Percentiles rank a stretch among this genome's conserved stretches.
Conservation (phyloP, 1,284 basidiomycete genomes). For the Chalciporus sp. region DNA sequence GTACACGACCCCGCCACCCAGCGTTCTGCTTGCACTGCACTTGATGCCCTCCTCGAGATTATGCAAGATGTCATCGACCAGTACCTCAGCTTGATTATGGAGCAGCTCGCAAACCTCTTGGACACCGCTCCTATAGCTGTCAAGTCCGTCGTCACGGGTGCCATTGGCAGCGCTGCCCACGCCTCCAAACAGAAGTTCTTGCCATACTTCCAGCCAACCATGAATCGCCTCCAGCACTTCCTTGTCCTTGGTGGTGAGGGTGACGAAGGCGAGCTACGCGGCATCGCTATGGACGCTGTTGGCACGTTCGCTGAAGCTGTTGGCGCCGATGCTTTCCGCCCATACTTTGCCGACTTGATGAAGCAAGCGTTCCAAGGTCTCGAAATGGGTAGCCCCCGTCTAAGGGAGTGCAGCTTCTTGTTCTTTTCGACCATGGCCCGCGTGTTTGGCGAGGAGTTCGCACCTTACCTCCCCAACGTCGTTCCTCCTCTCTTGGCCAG, state of each 20-base stretch:
- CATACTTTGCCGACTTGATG: slow-evolving; percentile 97
- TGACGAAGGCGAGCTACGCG: slow-evolving; percentile 92
- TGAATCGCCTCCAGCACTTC: slow-evolving; percentile 89
- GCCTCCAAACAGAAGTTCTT: slow-evolving; percentile 93
- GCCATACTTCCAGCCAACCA: slow-evolving; percentile 94
- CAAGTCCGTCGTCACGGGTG: slow-evolving; percentile 96
- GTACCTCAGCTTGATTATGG: slow-evolving; percentile 96
- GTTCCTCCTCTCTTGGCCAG: slow-evolving; percentile 87
- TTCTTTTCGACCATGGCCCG: slow-evolving; percentile 99
- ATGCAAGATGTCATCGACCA: slow-evolving; percentile 89
- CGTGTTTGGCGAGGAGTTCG: slow-evolving; percentile 95
- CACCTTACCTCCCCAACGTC: slow-evolving; percentile 83
- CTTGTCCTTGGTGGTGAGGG: slow-evolving; percentile 81
- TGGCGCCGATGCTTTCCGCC: slow-evolving; percentile 91
- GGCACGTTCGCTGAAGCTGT: slow-evolving; percentile 98
- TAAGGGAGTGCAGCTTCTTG: slow-evolving; percentile 96
- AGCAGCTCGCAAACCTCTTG: slow-evolving; percentile 87
- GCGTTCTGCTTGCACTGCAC: slow-evolving; percentile 91
- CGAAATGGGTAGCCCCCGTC: slow-evolving; percentile 82
- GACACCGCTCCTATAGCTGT: slow-evolving; percentile 85
- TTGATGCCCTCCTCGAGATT: slow-evolving; percentile 96
- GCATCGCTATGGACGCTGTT: slow-evolving; percentile 97
- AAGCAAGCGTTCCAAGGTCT: slow-evolving; percentile 92
- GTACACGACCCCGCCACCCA: slow-evolving; percentile 90
- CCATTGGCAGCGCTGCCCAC: slow-evolving; percentile 97